Conservation (phyloP, 2,329 filamentous ascomycete species). For the Dothistroma septosporum region DNA sequence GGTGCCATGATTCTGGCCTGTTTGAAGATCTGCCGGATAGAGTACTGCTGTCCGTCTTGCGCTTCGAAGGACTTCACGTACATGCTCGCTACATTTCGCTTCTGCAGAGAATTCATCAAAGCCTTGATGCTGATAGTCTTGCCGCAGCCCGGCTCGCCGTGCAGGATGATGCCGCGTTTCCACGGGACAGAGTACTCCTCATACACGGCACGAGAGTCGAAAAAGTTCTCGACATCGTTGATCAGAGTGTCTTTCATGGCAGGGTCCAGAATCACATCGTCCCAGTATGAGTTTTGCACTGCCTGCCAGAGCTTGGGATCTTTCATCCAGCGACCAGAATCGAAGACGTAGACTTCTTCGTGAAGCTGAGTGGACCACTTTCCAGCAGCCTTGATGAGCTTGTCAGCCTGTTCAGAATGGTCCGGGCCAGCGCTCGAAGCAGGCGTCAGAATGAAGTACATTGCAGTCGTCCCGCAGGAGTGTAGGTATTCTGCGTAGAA, state of each 20-base stretch:
- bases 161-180: conserved; percentile 42
- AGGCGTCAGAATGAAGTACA: conserved; percentile 18
- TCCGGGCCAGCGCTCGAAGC: background rate
- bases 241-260: conserved; percentile 43
- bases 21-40: conserved; percentile 53
- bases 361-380: conserved; percentile 40
- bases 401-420: conserved; percentile 33
- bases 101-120: conserved; percentile 38
- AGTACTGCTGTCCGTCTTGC: conserved; percentile 33
- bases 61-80: conserved; percentile 42
- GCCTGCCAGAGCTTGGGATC: conserved; percentile 38
- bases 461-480: conserved; percentile 1
- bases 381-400: conserved; percentile 38
- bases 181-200: conserved; percentile 46
- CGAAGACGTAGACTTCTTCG: conserved; percentile 43
- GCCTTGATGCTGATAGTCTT: conserved; percentile 46
- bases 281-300: conserved; percentile 42
- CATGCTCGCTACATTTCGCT: conserved; percentile 37
- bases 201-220: conserved; percentile 38
- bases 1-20: conserved; percentile 61
- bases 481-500: conserved; percentile 38
- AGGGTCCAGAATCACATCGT: conserved; percentile 45
- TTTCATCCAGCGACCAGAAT: conserved; percentile 39
- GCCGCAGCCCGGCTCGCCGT: conserved; percentile 43
- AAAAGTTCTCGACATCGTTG: conserved; percentile 39